phyloP scores from a whole-genome alignment of 2,329 filamentous ascomycete species.

The Colletotrichum sojae region DNA sequence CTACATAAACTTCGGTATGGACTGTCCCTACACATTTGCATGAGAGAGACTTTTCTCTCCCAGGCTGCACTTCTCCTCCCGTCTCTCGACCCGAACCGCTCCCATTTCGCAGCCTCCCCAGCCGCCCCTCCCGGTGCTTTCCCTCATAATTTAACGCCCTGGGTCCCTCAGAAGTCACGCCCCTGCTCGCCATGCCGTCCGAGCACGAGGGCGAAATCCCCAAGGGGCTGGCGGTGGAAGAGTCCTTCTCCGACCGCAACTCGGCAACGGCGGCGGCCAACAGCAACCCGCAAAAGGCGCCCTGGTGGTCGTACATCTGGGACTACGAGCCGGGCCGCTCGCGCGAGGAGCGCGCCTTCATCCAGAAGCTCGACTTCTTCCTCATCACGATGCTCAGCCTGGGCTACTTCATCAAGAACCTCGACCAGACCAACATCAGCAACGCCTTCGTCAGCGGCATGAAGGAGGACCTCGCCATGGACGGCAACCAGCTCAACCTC shows the following conservation, averaged over 20 bases:
- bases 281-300: constrained; percentile 1
- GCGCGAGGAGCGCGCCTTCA: constrained; percentile 45
- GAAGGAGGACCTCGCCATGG: constrained; percentile 46
- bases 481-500: constrained; percentile 47
- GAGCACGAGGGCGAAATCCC: constrained; percentile 34
- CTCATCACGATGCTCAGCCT: constrained; percentile 41
- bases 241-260: constrained; percentile 8
- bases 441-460: constrained; percentile 48
- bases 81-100: no score
- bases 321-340: constrained; percentile 46
- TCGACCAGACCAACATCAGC: constrained; percentile 47
- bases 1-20: constrained; percentile 34
- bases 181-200: constrained; percentile 35
- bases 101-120: background rate
- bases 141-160: constrained; percentile 4
- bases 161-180: constrained; percentile 34
- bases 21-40: background rate
- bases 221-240: constrained; percentile 28
- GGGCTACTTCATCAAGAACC: constrained; percentile 44
- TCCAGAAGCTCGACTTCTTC: constrained; percentile 46
- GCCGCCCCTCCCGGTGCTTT: background rate
- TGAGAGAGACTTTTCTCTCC: background rate
- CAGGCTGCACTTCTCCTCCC: background rate
- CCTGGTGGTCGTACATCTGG: constrained; percentile 54
- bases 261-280: constrained; percentile 1